Base-by-base conservation (phyloP, 352 stramenopile species). In the Phytophthora sansomeana region DNA sequence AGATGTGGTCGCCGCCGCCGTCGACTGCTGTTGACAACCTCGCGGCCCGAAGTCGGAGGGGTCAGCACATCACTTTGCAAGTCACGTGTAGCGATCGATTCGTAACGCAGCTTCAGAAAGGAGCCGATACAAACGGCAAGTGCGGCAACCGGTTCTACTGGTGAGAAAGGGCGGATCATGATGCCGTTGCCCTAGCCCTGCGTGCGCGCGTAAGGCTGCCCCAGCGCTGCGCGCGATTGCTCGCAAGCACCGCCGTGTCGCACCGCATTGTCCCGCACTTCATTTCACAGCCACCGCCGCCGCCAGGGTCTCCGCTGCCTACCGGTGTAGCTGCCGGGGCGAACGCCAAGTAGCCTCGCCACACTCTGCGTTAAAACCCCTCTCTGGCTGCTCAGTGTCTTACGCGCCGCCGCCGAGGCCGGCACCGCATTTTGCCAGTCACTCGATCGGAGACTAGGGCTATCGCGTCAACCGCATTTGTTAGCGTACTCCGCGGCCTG, bases 401-500 rank as follows among this genome's bases (percentile, higher is more conserved):
- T n/a, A n/a, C n/a, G n/a, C n/a, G n/a, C n/a, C n/a, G n/a, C n/a
- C n/a, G n/a, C n/a, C n/a, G n/a, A n/a, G n/a, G n/a, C n/a, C n/a
- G n/a, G n/a, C 35, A 42, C 14, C 36, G 42, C 8, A 13, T 38
- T 61, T 35, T 61, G 53, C 41, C 39, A 52, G 28, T 63, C 33
- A 55, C 32, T 21, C 41, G 10, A 44, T 26, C 52, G 35, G 36
- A 10, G 61, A 36, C 6, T 60, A 67, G 58, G 58, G 58, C 11
- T 43, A 43, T 67, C 48, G 58, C 50, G 58, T 60, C 49, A 67
- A 49, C 43, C 50, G 59, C 56, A 63, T 17, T 63, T 63, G 19
- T 63, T 63, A 1, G 6, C n/a, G 56, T 63, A 63, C 11, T 53
- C 6, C 14, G 1, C 36, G 17, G 42, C 41, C 19, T 47, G 58